Conservation (phyloP, 192 early-diverging fungal genomes). For the Coemansia sp. region DNA sequence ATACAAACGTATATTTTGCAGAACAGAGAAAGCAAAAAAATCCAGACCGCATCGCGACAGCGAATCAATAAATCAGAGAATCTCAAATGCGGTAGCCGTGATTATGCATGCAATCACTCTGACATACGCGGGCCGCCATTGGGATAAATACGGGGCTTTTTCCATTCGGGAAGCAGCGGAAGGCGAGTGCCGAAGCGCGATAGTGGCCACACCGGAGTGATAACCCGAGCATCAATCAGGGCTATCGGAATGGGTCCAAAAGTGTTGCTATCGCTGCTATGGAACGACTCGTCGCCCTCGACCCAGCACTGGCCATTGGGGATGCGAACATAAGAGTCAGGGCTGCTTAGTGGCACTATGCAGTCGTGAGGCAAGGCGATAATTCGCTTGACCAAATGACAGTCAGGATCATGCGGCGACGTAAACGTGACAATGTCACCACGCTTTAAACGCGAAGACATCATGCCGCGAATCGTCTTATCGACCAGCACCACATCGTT, state of each 20-base stretch:
- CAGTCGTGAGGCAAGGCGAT: conserved; percentile 80
- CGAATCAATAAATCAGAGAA: not conserved
- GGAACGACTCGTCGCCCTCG: conserved; percentile 83
- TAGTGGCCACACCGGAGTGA: conserved; percentile 67
- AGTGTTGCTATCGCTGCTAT: conserved; percentile 76
- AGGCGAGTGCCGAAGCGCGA: conserved; percentile 60
- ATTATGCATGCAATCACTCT: not conserved
- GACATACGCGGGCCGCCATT: conserved; percentile 18
- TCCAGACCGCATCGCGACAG: not conserved
- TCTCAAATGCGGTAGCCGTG: not conserved
- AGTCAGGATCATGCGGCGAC: conserved; percentile 69
- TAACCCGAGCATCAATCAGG: conserved; percentile 61
- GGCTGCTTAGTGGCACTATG: conserved; percentile 33
- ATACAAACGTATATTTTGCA: not conserved
- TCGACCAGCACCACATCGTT: conserved; percentile 71
- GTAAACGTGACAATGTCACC: conserved; percentile 71
- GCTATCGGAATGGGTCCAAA: conserved; percentile 78
- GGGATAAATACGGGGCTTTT: conserved; percentile 31
- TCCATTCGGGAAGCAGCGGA: conserved; percentile 42
- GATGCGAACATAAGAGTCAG: conserved; percentile 55
- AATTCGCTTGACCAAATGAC: conserved; percentile 79
- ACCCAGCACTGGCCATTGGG: conserved; percentile 84
- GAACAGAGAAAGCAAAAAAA: not conserved
- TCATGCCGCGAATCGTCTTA: conserved; percentile 52
- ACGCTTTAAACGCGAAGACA: conserved; percentile 40